phyloP scores from a whole-genome alignment of 805 yeast species.

The Ogataea paraovalis region DNA sequence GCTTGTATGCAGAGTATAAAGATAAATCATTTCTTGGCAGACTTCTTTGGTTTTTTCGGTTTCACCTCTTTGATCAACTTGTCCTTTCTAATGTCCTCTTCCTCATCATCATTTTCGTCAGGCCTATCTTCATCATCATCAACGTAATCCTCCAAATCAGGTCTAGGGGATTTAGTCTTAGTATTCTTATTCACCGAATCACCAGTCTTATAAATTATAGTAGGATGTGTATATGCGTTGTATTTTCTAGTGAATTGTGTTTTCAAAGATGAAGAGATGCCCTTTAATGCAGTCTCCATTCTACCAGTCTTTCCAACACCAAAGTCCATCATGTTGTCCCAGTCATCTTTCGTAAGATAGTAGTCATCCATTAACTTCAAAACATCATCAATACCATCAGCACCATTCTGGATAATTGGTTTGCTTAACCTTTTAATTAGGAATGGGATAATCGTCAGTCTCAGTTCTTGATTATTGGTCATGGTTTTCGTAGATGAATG shows the following conservation, averaged over 20 bases:
- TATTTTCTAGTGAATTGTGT: slow-evolving; percentile 84
- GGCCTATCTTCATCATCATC: slow-evolving; percentile 48
- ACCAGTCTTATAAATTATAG: slow-evolving; percentile 76
- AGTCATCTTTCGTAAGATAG: slow-evolving; percentile 84
- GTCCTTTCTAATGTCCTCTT: slow-evolving; percentile 51
- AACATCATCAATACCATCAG: slow-evolving; percentile 61
- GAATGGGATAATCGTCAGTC: slow-evolving; percentile 72
- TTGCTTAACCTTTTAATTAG: slow-evolving; percentile 50
- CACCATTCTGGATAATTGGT: slow-evolving; percentile 55
- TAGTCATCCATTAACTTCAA: slow-evolving; percentile 79
- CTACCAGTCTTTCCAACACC: slow-evolving; percentile 56
- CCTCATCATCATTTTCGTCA: slow-evolving; percentile 37
- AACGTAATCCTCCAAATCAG: slow-evolving; percentile 70
- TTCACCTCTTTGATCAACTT: slow-evolving; percentile 55
- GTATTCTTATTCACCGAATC: slow-evolving; percentile 45
- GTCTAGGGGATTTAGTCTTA: slow-evolving; percentile 30
- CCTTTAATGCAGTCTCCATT: slow-evolving; percentile 45
- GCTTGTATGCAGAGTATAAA: too few relatives aligned
- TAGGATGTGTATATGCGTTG: slow-evolving; percentile 74
- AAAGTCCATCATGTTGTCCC: slow-evolving; percentile 84
- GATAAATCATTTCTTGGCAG: too few relatives aligned
- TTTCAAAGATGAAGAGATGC: slow-evolving; percentile 73
- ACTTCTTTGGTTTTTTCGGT: slow-evolving; percentile 2
- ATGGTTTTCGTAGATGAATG: slow-evolving; percentile 80
- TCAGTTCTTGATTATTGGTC: slow-evolving; percentile 67